Evolutionary conservation across 2,329 filamentous ascomycete genomes (phyloP).

Genomic region (Calonectria pteridis): DNA sequence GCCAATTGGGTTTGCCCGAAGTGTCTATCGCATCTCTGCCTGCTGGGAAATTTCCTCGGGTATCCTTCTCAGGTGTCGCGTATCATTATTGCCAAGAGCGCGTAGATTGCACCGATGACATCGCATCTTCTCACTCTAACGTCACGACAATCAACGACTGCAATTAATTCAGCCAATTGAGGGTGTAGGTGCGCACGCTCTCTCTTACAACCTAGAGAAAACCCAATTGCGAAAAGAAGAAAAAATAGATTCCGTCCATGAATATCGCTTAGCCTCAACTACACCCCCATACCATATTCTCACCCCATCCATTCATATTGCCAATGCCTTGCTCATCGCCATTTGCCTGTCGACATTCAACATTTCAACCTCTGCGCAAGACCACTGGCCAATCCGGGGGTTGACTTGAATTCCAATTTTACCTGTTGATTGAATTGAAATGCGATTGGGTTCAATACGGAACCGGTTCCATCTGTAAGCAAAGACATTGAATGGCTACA

Average conservation of each 20-base stretch:
- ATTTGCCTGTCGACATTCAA: not conserved
- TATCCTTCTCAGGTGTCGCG: not conserved
- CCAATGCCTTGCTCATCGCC: no score
- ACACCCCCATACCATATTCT: not conserved
- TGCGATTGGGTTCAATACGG: not conserved
- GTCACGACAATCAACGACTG: not conserved
- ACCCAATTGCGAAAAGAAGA: not conserved
- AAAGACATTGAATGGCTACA: not conserved
- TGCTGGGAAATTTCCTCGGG: not conserved
- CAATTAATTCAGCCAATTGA: not conserved
- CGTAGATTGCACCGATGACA: no score
- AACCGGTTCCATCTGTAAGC: not conserved
- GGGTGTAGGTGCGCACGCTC: no score
- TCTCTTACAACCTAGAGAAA: not conserved
- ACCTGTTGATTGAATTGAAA: no score
- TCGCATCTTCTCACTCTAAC: not conserved
- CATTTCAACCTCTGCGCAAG: no score
- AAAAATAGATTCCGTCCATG: not conserved
- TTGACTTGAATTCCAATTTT: no score
- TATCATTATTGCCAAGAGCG: no score
- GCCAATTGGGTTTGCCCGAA: not conserved
- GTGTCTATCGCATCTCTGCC: not conserved
- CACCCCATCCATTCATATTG: not conserved
- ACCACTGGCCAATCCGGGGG: no score
- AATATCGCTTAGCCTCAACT: not conserved